A percentile compares a stretch with the other conserved stretches of the same genome.
These are phyloP conservation scores for Lithospermum erythrorhizon DNA, from an alignment of 257 asterid species.

Conservation along the genomic window DNA sequence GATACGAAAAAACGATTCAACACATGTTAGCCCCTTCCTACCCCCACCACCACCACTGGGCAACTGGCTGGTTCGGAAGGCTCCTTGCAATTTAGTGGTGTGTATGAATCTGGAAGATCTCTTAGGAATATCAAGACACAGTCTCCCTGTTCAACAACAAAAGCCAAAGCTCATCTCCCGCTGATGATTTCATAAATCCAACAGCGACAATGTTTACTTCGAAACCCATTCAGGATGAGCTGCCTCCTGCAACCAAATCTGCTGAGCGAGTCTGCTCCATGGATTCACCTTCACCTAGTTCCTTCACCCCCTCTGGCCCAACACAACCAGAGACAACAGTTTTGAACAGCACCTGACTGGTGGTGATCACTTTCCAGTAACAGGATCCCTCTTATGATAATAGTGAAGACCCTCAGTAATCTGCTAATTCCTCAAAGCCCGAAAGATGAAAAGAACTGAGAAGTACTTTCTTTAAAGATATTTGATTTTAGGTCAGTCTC, in stretches of 20 bases:
- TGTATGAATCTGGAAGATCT: slow-evolving; percentile 41
- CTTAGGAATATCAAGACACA: slow-evolving; percentile 28
- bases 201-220: slow-evolving; percentile 63
- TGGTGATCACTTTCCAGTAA: slow-evolving; percentile 33
- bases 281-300: slow-evolving; percentile 35
- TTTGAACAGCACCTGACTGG: slow-evolving; percentile 56
- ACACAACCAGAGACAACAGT: slow-evolving; percentile 81
- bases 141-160: slow-evolving; percentile 31
- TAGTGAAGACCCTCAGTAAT: slow-evolving; percentile 63
- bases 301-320: slow-evolving; percentile 73
- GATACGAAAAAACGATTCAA: slow-evolving; percentile 28
- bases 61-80: slow-evolving; percentile 42
- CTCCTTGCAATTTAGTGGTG: slow-evolving; percentile 67
- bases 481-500: slow-evolving; percentile 87
- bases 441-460: slow-evolving; percentile 62
- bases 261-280: slow-evolving; percentile 41
- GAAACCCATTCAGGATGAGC: slow-evolving; percentile 26
- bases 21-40: slow-evolving; percentile 37
- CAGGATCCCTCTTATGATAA: slow-evolving; percentile 55
- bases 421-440: slow-evolving; percentile 44
- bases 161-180: slow-evolving; percentile 27
- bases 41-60: slow-evolving; percentile 71
- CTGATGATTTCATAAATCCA: slow-evolving; percentile 62
- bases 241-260: slow-evolving; percentile 36
- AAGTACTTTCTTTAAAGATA: slow-evolving; percentile 78